Conservation (phyloP, 148 eudicot species). For the Salicornia ramosissima region DNA sequence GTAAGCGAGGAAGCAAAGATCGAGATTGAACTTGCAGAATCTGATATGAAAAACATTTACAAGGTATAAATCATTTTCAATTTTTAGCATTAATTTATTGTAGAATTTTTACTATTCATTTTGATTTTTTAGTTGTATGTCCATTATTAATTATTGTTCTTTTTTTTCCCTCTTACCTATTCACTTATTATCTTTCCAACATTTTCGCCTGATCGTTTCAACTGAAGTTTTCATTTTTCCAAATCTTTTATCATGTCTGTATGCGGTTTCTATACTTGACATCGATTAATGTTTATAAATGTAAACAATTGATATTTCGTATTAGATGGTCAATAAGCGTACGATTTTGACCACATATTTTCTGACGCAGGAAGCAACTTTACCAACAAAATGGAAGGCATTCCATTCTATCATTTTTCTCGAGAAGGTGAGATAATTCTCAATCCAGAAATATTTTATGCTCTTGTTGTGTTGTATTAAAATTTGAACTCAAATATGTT, state of each 20-base stretch:
- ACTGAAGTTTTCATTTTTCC: neutral
- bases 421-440: slow-evolving; percentile 47
- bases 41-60: slow-evolving; percentile 54
- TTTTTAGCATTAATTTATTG: neutral
- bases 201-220: neutral
- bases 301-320: too few relatives aligned
- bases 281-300: too few relatives aligned
- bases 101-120: neutral
- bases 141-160: neutral
- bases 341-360: neutral
- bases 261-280: too few relatives aligned
- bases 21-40: slow-evolving; percentile 39
- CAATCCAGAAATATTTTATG: neutral
- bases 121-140: neutral
- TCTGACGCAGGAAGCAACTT: slow-evolving; percentile 52
- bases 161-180: neutral
- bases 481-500: neutral
- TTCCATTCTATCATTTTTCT: slow-evolving; percentile 75
- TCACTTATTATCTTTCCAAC: neutral
- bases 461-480: neutral
- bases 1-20: slow-evolving; percentile 33
- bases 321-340: too few relatives aligned
- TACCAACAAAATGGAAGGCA: slow-evolving; percentile 80
- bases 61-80: slow-evolving; percentile 38
- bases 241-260: too few relatives aligned